phyloP scores from a whole-genome alignment of 768 basidiomycete genomes.

The Phanerodontia chrysosporium region DNA sequence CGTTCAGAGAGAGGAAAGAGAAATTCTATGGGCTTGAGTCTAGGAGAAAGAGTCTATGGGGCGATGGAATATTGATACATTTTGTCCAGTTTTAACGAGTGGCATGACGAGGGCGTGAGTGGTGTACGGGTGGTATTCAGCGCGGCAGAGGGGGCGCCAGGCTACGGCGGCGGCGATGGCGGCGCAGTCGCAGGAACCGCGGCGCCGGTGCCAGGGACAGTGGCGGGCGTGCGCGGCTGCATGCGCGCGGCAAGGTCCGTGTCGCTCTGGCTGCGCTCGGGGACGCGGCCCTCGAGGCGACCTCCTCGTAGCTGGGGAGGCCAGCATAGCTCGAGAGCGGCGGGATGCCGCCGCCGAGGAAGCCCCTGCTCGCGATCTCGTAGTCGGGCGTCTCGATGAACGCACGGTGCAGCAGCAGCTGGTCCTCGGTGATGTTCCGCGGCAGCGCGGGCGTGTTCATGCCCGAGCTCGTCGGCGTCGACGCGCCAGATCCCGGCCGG shows the following conservation, averaged over 20 bases:
- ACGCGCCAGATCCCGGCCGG: constrained; percentile 9
- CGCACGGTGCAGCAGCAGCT: constrained; percentile 49
- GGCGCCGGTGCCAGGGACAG: no score
- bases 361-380: constrained; percentile 76
- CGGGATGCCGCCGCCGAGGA: constrained; percentile 84
- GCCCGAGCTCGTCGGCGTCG: constrained; percentile 8
- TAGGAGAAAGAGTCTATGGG: not conserved
- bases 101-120: not conserved
- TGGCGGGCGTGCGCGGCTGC: not conserved
- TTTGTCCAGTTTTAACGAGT: not conserved
- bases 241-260: constrained; percentile 14
- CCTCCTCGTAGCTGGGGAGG: constrained; percentile 84
- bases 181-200: not conserved
- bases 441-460: constrained; percentile 9
- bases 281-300: constrained; percentile 12
- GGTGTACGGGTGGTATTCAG: no score
- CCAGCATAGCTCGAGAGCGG: constrained; percentile 74
- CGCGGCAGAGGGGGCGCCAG: not conserved
- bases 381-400: constrained; percentile 86
- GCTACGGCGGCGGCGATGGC: constrained; percentile 1
- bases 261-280: constrained; percentile 14
- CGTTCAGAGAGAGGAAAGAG: not conserved
- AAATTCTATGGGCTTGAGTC: not conserved
- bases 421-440: constrained; percentile 17
- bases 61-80: constrained; percentile 2